Conservation (phyloP, 1,284 basidiomycete genomes). For the Cryptococcus floricola region DNA sequence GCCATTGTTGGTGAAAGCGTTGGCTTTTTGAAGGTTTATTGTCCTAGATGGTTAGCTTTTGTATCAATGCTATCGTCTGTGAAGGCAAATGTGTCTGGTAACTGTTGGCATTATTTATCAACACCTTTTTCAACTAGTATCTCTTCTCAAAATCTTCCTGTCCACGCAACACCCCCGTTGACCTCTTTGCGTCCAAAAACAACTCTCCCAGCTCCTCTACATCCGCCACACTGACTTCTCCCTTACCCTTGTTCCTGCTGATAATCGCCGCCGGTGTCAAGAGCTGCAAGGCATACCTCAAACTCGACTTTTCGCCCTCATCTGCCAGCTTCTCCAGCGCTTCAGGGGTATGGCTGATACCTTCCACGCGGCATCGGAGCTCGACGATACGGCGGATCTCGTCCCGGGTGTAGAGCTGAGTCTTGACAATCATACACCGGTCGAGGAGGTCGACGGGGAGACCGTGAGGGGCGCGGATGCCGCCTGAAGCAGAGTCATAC, state of each 20-base stretch:
- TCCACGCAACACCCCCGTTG: constrained; percentile 38
- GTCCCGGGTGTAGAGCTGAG: constrained; percentile 74
- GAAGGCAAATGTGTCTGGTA: not conserved
- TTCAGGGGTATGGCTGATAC: constrained; percentile 68
- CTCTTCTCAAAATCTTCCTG: constrained; percentile 26
- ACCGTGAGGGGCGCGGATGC: constrained; percentile 88
- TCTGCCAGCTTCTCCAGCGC: constrained; percentile 77
- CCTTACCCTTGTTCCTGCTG: constrained; percentile 68
- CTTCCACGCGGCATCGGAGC: constrained; percentile 80
- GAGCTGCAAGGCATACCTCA: constrained; percentile 90
- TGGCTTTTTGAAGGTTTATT: too few species aligned
- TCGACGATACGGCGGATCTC: constrained; percentile 86
- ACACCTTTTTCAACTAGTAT: constrained; percentile 16
- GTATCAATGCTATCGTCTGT: too few species aligned
- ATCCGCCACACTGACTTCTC: constrained; percentile 79
- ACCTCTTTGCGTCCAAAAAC: constrained; percentile 83
- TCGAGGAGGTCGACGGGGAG: constrained; percentile 92
- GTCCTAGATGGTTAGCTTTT: too few species aligned
- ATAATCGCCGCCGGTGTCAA: constrained; percentile 90
- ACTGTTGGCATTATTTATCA: not conserved
- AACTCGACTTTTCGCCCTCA: constrained; percentile 77
- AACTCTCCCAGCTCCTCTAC: constrained; percentile 87
- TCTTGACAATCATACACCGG: constrained; percentile 95
- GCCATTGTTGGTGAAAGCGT: constrained; percentile 34
- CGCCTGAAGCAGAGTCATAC: constrained; percentile 55